These are phyloP conservation scores for Gryganskiella cystojenkinii DNA, from an alignment of 192 early-diverging fungal species.

Conservation along the genomic window DNA sequence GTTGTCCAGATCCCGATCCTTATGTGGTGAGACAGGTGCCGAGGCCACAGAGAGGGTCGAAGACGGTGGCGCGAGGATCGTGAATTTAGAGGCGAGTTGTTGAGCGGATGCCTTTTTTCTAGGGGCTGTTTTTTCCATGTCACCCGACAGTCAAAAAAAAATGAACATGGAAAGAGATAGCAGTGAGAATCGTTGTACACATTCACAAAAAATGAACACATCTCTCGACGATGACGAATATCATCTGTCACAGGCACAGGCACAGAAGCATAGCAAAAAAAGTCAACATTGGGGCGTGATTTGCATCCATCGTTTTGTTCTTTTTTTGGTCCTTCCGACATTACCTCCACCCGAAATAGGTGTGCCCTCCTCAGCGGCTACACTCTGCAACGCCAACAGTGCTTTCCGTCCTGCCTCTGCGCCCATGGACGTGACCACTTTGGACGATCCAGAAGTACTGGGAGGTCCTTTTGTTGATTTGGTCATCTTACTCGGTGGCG, in stretches of 20 bases:
- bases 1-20: constrained; percentile 27
- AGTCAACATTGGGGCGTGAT: not conserved
- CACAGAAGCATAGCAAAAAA: too few species aligned
- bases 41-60: constrained; percentile 36
- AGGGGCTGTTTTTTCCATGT: constrained; percentile 10
- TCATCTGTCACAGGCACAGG: too few species aligned
- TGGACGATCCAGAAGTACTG: constrained; percentile 50
- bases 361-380: constrained; percentile 39
- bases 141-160: too few species aligned
- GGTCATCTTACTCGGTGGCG: constrained; percentile 25
- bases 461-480: constrained; percentile 41
- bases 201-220: too few species aligned
- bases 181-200: too few species aligned
- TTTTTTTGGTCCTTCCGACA: not conserved
- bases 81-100: constrained; percentile 45
- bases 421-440: constrained; percentile 46
- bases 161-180: constrained; percentile 5
- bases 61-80: constrained; percentile 37
- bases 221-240: too few species aligned
- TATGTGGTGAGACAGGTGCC: constrained; percentile 38
- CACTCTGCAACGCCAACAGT: constrained; percentile 43
- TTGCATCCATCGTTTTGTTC: constrained; percentile 1
- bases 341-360: constrained; percentile 37
- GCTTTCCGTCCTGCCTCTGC: constrained; percentile 47
- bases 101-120: constrained; percentile 47